Evolutionary conservation across 768 basidiomycete genomes (phyloP), one percentile per base, ranked within the genome.

Genomic region (Boletellus sp.): DNA sequence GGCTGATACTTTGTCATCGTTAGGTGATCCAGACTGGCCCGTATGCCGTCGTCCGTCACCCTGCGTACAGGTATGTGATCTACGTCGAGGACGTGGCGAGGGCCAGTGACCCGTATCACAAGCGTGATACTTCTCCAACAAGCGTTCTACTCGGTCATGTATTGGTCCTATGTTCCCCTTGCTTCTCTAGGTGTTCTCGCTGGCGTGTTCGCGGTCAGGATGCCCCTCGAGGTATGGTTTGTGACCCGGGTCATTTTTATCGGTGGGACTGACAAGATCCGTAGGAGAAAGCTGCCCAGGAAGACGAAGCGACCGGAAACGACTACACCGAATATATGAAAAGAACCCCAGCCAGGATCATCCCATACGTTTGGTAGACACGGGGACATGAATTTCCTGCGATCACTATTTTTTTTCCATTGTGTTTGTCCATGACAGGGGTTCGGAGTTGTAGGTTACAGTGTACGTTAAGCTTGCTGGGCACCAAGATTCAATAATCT

Each of bases 41-140:
- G 5, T 73, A 73, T 47, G 50, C 64, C 8, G 41, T 70, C 24
- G 64, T 73, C 31, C 72, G 72, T 33, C 72, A 73, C 44, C 72
- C 72, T 3, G 46, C 50, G 12, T 72, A 72, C 48, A 60, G 57
- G 70, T 71, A 48, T 47, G 66, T 57, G 34, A 24, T 45, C 4
- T 22, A 1, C 24, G 6, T 40, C 7, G 28, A 48, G 7, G 13
- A 36, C 10, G 4, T 0, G 15, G 15, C 42, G 19, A 23, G 28
- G 9, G 10, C 32, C n/a, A n/a, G n/a, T 55, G 36, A 64, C 32
- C 24, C 4, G 4, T 2, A 7, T n/a, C 15, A 22, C 44, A 43
- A 63, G 61, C 31, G 42, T 51, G n/a, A 53, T 63, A 49, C 53
- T 70, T 17, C 47, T 59, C 3, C 61, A 70, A 45, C 56, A 65